phyloP scores from a whole-genome alignment of 2,329 filamentous ascomycete species.

The Aspergillus pseudoviridinutans region DNA sequence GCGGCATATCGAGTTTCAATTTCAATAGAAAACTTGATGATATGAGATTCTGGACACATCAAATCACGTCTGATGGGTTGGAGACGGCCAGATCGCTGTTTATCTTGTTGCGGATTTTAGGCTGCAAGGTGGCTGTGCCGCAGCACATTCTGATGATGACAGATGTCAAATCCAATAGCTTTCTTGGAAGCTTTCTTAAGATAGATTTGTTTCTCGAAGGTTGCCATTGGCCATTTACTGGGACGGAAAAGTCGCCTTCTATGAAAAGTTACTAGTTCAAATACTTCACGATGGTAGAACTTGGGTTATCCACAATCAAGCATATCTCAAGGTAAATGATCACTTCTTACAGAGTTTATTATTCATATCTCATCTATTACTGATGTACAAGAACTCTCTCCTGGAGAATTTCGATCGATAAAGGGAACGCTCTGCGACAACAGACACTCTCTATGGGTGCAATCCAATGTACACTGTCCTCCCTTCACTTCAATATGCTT shows the following conservation, averaged over 20 bases:
- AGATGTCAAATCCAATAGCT: not conserved
- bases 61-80: not conserved
- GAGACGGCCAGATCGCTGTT: not conserved
- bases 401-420: not conserved
- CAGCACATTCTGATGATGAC: not conserved
- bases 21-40: not conserved
- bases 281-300: not conserved
- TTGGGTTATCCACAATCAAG: not conserved
- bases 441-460: not conserved
- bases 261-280: not conserved
- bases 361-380: not conserved
- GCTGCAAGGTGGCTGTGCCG: not conserved
- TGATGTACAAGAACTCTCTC: not conserved
- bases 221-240: not conserved
- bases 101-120: not conserved
- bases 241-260: not conserved
- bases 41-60: not conserved
- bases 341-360: not conserved
- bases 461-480: not conserved
- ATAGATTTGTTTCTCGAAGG: not conserved
- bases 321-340: not conserved
- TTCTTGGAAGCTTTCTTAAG: not conserved
- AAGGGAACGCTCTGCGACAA: not conserved
- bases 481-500: conserved; percentile 22
- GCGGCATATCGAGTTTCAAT: not conserved